Evolutionary conservation across 2,329 filamentous ascomycete genomes (phyloP), one percentile per base, ranked within the genome.

Genomic region (Nemania diffusa): DNA sequence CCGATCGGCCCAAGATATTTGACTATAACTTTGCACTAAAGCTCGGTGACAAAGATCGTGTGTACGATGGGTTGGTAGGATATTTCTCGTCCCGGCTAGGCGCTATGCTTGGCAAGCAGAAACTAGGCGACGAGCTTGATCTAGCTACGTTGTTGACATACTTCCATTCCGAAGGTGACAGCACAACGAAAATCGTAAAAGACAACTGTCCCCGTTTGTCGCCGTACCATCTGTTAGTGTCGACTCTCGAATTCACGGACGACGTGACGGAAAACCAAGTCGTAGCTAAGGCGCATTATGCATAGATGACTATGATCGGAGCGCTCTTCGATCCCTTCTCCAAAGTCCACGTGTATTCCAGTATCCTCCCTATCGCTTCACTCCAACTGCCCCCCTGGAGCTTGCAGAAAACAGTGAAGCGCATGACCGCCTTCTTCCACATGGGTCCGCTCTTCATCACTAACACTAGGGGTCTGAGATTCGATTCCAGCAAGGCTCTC

Each of bases 391-490:
- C 56, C 17, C 6, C 5, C 1, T 58, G 56, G 56, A 48, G 9
- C n/a, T 32, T 8, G 24, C 56, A 58, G 26, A 9, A 17, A 8
- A 40, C 56, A 4, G 20, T 58, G 56, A 17, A 29, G 5, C 27
- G 24, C 4, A 46, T 58, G 40, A 32, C 40, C 13, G 26, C 56
- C 1, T 58, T 58, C 56, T 58, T 58, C 42, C 56, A 58, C 56
- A 2, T 46, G 8, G 56, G 56, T 13, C 56, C 56, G 2, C 20
- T 56, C 3, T 6, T 24, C 32, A n/a, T 56, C 13, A 53, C 50
- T 3, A 11, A 53, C 13, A 27, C 22, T 24, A 29, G 3, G 22
- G 7, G 9, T 5, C 4, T n/a, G 7, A 48, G 11, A 24, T 48
- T 22, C 44, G 44, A 48, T 17, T n/a, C n/a, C 15, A 15, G 5